Percentiles rank a stretch among this genome's conserved stretches.
Conservation (phyloP, 352 stramenopile species). For the Globisporangium solare region DNA sequence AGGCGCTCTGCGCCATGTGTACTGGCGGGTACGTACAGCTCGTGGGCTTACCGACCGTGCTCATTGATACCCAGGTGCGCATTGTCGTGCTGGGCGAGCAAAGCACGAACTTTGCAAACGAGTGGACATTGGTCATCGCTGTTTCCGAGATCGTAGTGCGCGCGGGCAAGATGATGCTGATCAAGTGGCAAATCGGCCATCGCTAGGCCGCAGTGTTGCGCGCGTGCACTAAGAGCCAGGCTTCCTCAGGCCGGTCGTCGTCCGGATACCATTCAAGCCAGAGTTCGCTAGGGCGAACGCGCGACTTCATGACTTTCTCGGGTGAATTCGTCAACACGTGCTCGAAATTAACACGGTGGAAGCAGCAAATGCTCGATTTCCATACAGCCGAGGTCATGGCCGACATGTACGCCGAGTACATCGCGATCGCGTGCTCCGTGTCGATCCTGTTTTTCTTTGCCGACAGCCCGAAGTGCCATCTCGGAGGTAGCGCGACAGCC, state of each 20-base stretch:
- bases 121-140: constrained; percentile 22
- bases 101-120: constrained; percentile 16
- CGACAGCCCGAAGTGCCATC: constrained; percentile 25
- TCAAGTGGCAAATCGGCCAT: constrained; percentile 3
- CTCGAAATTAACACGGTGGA: neutral
- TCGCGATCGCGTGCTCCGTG: constrained; percentile 33
- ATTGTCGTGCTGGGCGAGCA: constrained; percentile 24
- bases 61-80: constrained; percentile 40
- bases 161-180: constrained; percentile 15
- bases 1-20: neutral
- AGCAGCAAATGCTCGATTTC: constrained; percentile 9
- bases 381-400: constrained; percentile 8
- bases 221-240: neutral
- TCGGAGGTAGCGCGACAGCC: neutral
- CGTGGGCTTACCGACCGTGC: constrained; percentile 30
- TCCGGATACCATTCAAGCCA: neutral
- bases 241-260: neutral
- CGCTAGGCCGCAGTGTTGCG: neutral
- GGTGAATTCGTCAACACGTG: neutral
- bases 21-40: constrained; percentile 1
- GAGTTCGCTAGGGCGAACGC: neutral
- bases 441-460: constrained; percentile 31
- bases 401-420: constrained; percentile 42
- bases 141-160: constrained; percentile 26
- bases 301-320: neutral